phyloP scores from a whole-genome alignment of 192 early-diverging fungal genomes.

The Rhizoclosmatium globosum region DNA sequence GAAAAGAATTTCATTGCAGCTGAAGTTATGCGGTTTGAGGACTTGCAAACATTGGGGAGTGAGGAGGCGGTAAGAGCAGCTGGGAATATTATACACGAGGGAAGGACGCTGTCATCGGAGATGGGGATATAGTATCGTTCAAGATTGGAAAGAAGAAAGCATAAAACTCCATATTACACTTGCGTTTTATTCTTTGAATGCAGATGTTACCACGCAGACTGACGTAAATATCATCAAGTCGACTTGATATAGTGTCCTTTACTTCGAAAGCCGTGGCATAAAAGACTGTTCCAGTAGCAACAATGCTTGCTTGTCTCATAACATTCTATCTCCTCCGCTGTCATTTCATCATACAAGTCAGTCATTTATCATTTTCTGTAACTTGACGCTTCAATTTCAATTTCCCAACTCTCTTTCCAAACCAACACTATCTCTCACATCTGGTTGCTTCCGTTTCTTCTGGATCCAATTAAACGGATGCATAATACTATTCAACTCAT shows the following conservation, averaged over 20 bases:
- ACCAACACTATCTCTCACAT: background rate
- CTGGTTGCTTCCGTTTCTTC: background rate
- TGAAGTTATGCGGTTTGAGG: conserved; percentile 74
- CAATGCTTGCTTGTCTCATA: background rate
- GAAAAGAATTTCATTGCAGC: conserved; percentile 82
- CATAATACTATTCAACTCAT: background rate
- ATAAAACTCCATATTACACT: background rate
- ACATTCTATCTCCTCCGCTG: background rate
- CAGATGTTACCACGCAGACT: too few species aligned
- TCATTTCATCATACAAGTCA: background rate
- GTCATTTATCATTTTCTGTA: background rate
- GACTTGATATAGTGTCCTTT: too few species aligned
- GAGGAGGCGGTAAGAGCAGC: conserved; percentile 81
- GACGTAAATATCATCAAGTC: too few species aligned
- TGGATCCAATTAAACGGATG: background rate
- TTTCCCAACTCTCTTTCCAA: background rate
- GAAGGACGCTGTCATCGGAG: conserved; percentile 90
- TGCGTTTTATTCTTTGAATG: too few species aligned
- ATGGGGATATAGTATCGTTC: conserved; percentile 80
- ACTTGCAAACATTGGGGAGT: conserved; percentile 79
- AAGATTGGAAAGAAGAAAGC: conserved; percentile 21
- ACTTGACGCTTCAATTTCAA: background rate
- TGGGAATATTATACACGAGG: conserved; percentile 93
- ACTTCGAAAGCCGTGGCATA: too few species aligned
- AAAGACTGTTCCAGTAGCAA: background rate